Evolutionary conservation across 2,329 filamentous ascomycete species (phyloP).

Genomic region (Ophiostoma pallidulum): DNA sequence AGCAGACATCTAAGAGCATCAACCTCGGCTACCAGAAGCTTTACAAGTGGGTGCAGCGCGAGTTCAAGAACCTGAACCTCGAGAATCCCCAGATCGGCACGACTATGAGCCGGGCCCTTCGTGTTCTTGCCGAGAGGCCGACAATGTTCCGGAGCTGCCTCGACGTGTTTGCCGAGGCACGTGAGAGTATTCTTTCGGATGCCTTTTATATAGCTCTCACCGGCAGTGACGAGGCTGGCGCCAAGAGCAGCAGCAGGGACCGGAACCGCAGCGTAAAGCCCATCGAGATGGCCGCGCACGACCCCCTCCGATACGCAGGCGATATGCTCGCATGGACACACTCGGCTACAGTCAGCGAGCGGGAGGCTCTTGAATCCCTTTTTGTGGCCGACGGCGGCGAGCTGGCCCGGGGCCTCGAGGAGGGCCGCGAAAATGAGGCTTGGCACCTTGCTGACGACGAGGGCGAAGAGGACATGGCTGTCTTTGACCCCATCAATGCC

Average conservation of each 20-base stretch:
- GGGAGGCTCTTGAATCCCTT: conserved; percentile 81
- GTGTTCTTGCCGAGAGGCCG: conserved; percentile 81
- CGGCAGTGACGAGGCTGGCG: conserved; percentile 47
- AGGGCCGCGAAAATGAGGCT: conserved; percentile 70
- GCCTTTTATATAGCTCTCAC: conserved; percentile 84
- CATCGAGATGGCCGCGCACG: conserved; percentile 88
- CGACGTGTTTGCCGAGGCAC: conserved; percentile 83
- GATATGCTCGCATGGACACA: conserved; percentile 98
- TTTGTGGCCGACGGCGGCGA: conserved; percentile 89
- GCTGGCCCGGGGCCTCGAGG: conserved; percentile 71
- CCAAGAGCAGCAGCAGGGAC: conserved; percentile 19
- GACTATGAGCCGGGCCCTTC: conserved; percentile 71
- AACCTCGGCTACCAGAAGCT: conserved; percentile 91
- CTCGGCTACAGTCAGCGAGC: conserved; percentile 85
- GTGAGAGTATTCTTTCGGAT: conserved; percentile 79
- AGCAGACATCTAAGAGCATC: conserved; percentile 76
- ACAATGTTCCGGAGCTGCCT: conserved; percentile 88
- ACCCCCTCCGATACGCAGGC: conserved; percentile 81
- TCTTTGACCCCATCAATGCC: conserved; percentile 73
- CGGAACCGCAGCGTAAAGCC: conserved; percentile 55
- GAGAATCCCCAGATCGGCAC: conserved; percentile 89
- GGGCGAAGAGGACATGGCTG: conserved; percentile 39
- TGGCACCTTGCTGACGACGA: conserved; percentile 62
- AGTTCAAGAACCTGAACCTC: conserved; percentile 84
- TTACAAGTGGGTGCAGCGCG: conserved; percentile 88